phyloP scores from a whole-genome alignment of 2,329 filamentous ascomycete genomes.

The Amylocarpus encephaloides region DNA sequence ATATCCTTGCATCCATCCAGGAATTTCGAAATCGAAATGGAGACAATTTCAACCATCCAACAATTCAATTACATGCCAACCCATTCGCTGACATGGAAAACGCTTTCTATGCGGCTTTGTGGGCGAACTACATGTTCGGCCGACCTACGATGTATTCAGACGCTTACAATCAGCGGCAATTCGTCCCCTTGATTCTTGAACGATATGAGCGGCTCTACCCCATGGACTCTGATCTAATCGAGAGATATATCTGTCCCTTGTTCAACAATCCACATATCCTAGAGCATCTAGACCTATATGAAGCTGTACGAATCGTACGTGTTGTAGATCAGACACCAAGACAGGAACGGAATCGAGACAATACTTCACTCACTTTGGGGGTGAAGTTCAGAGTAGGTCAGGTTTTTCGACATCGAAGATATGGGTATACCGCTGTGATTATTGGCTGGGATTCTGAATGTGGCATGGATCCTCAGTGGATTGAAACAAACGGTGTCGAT shows the following conservation, averaged over 20 bases:
- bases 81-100: conserved; percentile 33
- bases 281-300: conserved; percentile 36
- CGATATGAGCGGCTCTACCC: conserved; percentile 33
- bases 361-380: conserved; percentile 23
- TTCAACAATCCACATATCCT: conserved; percentile 28
- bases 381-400: conserved; percentile 71
- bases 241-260: conserved; percentile 32
- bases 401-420: conserved; percentile 76
- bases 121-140: conserved; percentile 33
- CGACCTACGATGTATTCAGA: conserved; percentile 19
- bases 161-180: conserved; percentile 24
- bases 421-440: conserved; percentile 73
- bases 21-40: conserved; percentile 36
- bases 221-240: conserved; percentile 35
- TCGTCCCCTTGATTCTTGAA: conserved; percentile 32
- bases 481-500: conserved; percentile 57
- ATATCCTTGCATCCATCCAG: conserved; percentile 69
- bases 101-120: conserved; percentile 35
- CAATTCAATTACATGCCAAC: conserved; percentile 23
- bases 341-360: conserved; percentile 33
- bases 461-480: conserved; percentile 53
- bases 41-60: conserved; percentile 32
- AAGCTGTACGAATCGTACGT: conserved; percentile 49
- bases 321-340: conserved; percentile 50
- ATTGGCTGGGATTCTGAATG: conserved; percentile 70